A percentile compares a stretch with the other conserved stretches of the same genome.
These are phyloP conservation scores for Trametes villosa DNA, from an alignment of 768 basidiomycete species.

Conservation along the genomic window DNA sequence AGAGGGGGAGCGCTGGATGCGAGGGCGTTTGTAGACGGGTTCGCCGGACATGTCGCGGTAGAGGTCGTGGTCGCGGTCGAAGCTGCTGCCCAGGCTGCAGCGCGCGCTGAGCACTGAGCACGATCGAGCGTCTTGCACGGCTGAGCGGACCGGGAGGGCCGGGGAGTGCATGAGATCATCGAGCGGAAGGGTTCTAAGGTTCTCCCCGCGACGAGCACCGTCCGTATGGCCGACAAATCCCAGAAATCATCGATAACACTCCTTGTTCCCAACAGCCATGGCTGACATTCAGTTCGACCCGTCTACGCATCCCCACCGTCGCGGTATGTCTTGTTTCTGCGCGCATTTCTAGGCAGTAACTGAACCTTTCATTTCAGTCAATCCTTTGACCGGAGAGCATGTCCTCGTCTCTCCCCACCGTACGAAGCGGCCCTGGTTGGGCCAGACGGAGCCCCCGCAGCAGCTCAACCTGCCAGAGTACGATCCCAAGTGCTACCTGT, in stretches of 20 bases:
- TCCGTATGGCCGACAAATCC: constrained; percentile 3
- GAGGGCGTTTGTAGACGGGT: constrained; percentile 52
- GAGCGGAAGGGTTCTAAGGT: neutral
- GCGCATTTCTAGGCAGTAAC: neutral
- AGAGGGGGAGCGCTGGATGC: constrained; percentile 58
- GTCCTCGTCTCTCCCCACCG: constrained; percentile 90
- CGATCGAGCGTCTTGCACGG: neutral
- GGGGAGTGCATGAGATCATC: constrained; percentile 14
- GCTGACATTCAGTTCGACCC: constrained; percentile 55
- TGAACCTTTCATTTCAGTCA: constrained; percentile 52
- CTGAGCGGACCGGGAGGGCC: neutral
- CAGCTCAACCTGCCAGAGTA: constrained; percentile 56
- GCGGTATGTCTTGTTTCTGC: constrained; percentile 50
- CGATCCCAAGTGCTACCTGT: constrained; percentile 82
- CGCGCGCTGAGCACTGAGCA: no score
- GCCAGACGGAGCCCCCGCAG: constrained; percentile 76
- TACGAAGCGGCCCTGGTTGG: constrained; percentile 89
- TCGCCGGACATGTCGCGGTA: constrained; percentile 32
- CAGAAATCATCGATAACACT: constrained; percentile 17
- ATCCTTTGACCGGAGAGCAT: constrained; percentile 77
- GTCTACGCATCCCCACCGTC: constrained; percentile 67
- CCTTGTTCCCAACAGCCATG: constrained; percentile 21
- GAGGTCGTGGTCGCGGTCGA: neutral
- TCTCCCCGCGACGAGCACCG: neutral
- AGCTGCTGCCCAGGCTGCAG: neutral